These are phyloP conservation scores for Calocera cornea DNA, from an alignment of 768 basidiomycete species.

Conservation along the genomic window DNA sequence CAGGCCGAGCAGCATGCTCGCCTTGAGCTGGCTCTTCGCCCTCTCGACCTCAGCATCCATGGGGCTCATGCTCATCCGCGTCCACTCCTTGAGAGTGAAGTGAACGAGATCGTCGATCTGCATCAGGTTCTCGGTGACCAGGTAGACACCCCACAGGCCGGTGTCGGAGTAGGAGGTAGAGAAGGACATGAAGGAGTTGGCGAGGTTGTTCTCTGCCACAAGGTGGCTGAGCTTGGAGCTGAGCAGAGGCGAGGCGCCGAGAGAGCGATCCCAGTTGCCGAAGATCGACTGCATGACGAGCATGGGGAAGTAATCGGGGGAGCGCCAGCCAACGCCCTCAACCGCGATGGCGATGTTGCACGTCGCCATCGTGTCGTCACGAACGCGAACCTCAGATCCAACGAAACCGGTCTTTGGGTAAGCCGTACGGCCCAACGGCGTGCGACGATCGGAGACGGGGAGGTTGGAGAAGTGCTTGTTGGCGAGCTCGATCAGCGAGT, in stretches of 20 bases:
- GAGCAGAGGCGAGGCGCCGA: slow-evolving; percentile 78
- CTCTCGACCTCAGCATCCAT: slow-evolving; percentile 82
- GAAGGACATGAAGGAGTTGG: slow-evolving; percentile 99
- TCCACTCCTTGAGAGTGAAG: slow-evolving; percentile 92
- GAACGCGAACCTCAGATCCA: slow-evolving; percentile 89
- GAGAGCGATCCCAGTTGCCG: slow-evolving; percentile 97
- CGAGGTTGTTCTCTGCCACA: slow-evolving; percentile 84
- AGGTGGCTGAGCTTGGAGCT: slow-evolving; percentile 86
- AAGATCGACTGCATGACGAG: slow-evolving; percentile 95
- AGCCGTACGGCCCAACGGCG: slow-evolving; percentile 69
- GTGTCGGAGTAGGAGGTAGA: slow-evolving; percentile 98
- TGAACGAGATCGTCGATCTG: slow-evolving; percentile 89
- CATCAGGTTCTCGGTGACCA: slow-evolving; percentile 85
- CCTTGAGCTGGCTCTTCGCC: slow-evolving; percentile 97
- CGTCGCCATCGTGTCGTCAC: slow-evolving; percentile 80
- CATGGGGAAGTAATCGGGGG: slow-evolving; percentile 99
- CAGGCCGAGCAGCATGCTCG: slow-evolving; percentile 71
- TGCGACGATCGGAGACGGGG: slow-evolving; percentile 75
- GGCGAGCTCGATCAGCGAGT: slow-evolving; percentile 84
- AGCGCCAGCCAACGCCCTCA: slow-evolving; percentile 95
- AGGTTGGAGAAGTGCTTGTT: slow-evolving; percentile 85
- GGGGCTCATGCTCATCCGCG: slow-evolving; percentile 81
- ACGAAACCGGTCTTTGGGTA: slow-evolving; percentile 70
- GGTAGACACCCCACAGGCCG: slow-evolving; percentile 96
- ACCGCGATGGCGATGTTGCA: slow-evolving; percentile 94